Conservation (phyloP, 164 flowering plant genomes). For the Annona cherimola region DNA sequence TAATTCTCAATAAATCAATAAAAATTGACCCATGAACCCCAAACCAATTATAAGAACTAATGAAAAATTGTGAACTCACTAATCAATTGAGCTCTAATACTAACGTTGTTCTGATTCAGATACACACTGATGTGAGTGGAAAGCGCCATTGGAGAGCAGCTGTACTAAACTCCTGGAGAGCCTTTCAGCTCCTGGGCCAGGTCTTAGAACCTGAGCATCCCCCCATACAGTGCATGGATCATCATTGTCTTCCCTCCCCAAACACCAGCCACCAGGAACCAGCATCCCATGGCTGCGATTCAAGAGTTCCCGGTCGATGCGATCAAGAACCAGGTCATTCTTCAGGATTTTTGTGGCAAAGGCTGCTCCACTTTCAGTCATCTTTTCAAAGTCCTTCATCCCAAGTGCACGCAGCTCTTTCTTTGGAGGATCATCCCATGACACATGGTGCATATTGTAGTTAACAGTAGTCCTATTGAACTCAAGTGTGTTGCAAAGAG, state of each 20-base stretch:
- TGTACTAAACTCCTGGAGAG: conserved; percentile 50
- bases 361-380: conserved; percentile 75
- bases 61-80: conserved; percentile 5
- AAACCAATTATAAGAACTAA: not conserved
- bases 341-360: conserved; percentile 52
- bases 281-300: conserved; percentile 38
- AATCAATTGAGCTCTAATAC: not conserved
- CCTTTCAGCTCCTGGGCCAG: conserved; percentile 75
- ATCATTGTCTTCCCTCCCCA: conserved; percentile 37
- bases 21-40: not conserved
- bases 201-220: conserved; percentile 65
- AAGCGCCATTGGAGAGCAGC: conserved; percentile 44
- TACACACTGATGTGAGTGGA: conserved; percentile 49
- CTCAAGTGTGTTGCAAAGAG: conserved; percentile 60
- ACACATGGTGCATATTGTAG: conserved; percentile 50
- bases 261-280: conserved; percentile 97
- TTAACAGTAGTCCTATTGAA: conserved; percentile 67
- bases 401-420: conserved; percentile 33
- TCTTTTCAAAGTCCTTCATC: conserved; percentile 39
- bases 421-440: conserved; percentile 30
- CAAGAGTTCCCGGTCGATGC: conserved; percentile 62
- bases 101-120: conserved; percentile 24
- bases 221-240: conserved; percentile 70
- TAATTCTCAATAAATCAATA: not conserved
- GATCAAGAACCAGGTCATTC: conserved; percentile 65